phyloP scores from a whole-genome alignment of 108 stramenopile species.

The Licmophora abbreviata region DNA sequence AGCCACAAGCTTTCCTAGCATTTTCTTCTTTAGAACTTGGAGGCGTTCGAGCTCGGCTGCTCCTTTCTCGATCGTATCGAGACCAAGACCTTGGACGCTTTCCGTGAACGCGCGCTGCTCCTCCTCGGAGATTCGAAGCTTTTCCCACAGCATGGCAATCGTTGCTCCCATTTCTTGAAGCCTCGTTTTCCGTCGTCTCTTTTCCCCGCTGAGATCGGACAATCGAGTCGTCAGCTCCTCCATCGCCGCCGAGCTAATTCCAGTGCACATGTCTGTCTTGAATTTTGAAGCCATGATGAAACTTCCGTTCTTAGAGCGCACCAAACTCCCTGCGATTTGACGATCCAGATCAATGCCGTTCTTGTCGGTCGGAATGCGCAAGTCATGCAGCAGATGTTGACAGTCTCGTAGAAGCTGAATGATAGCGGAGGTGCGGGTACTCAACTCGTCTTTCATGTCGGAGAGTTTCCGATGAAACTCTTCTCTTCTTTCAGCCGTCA shows the following conservation, averaged over 20 bases:
- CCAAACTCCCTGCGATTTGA: conserved; percentile 45
- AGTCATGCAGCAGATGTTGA: conserved; percentile 66
- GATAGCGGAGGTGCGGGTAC: conserved; percentile 51
- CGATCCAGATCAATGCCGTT: conserved; percentile 33
- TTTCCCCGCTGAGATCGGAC: conserved; percentile 72
- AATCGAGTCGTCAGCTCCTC: conserved; percentile 64
- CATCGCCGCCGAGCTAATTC: conserved; percentile 68
- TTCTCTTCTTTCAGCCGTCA: conserved; percentile 43
- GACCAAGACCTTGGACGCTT: conserved; percentile 78
- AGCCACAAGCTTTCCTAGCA: conserved; percentile 78
- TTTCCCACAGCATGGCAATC: conserved; percentile 86
- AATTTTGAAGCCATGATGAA: conserved; percentile 68
- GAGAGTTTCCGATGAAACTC: conserved; percentile 51
- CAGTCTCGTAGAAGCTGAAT: conserved; percentile 67
- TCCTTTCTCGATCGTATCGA: conserved; percentile 85
- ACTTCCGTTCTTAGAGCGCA: conserved; percentile 41
- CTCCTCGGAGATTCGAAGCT: conserved; percentile 74
- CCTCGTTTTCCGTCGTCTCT: conserved; percentile 45
- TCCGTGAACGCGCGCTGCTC: conserved; percentile 80
- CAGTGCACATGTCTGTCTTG: conserved; percentile 60
- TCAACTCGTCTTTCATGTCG: conserved; percentile 62
- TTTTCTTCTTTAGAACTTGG: conserved; percentile 60
- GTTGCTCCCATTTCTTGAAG: conserved; percentile 81
- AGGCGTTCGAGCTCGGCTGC: conserved; percentile 69
- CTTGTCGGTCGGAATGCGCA: conserved; percentile 50